Evolutionary conservation across 2,329 filamentous ascomycete genomes (phyloP).

Genomic region (Emmonsia crescens): DNA sequence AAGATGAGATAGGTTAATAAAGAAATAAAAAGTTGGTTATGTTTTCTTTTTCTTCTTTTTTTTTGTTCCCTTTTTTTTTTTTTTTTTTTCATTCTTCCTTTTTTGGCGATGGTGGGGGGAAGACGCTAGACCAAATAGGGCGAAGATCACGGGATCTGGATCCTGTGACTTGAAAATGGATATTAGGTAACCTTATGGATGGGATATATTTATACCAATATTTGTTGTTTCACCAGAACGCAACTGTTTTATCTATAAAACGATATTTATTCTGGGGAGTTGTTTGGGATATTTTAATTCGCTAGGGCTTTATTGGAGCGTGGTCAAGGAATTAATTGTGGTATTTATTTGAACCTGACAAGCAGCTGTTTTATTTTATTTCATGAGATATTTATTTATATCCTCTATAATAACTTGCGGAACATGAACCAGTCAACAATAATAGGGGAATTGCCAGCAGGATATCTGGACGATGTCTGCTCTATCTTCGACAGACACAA

Average conservation of each 20-base stretch:
- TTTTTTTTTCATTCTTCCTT: neutral
- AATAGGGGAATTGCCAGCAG: neutral
- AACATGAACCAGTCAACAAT: neutral
- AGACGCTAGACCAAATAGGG: neutral
- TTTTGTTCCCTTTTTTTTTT: neutral
- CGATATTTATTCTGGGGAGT: neutral
- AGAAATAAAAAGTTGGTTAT: neutral
- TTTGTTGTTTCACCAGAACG: too few relatives aligned
- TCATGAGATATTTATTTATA: too few relatives aligned
- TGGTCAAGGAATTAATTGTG: neutral
- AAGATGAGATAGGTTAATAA: neutral
- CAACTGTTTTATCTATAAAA: too few relatives aligned
- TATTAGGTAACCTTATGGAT: too few relatives aligned
- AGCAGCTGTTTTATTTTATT: neutral
- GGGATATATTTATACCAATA: too few relatives aligned
- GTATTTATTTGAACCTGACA: neutral
- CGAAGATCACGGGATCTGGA: neutral
- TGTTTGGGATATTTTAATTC: too few relatives aligned
- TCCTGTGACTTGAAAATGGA: too few relatives aligned
- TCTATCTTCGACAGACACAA: constrained; percentile 3
- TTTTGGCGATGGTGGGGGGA: neutral
- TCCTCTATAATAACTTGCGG: too few relatives aligned
- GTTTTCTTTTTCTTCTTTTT: neutral
- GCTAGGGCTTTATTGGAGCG: neutral
- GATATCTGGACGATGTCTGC: constrained; percentile 4